A percentile compares a stretch with the other conserved stretches of the same genome.
phyloP scores from a whole-genome alignment of 306 rosid species.

The Quillaja saponaria region DNA sequence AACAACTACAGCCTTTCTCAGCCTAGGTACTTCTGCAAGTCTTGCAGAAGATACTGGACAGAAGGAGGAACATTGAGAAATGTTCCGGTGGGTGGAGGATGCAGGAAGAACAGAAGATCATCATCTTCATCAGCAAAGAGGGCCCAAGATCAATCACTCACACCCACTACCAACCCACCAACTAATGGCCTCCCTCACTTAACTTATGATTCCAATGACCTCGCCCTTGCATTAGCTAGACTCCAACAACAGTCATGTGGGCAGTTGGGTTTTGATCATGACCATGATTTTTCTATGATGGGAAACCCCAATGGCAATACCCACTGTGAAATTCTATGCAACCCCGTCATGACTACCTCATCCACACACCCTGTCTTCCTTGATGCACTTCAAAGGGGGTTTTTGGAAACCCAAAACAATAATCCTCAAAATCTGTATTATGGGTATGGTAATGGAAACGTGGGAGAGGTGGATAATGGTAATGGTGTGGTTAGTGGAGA shows the following conservation, averaged over 20 bases:
- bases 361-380: conserved; percentile 47
- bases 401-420: conserved; percentile 43
- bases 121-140: conserved; percentile 61
- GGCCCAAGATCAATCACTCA: conserved; percentile 58
- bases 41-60: conserved; percentile 97
- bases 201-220: conserved; percentile 67
- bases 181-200: conserved; percentile 34
- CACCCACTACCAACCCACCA: conserved; percentile 48
- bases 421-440: conserved; percentile 50
- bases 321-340: conserved; percentile 41
- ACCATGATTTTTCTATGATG: conserved; percentile 51
- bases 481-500: conserved; percentile 46
- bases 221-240: conserved; percentile 77
- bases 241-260: conserved; percentile 70
- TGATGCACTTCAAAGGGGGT: conserved; percentile 61
- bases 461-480: conserved; percentile 57
- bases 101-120: conserved; percentile 88
- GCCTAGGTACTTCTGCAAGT: conserved; percentile 95
- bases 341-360: conserved; percentile 29
- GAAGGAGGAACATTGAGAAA: conserved; percentile 95
- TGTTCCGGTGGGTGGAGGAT: conserved; percentile 98
- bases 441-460: conserved; percentile 58
- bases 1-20: conserved; percentile 93
- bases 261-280: conserved; percentile 56
- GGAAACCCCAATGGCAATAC: conserved; percentile 37